A percentile compares a stretch with the other conserved stretches of the same genome.
phyloP scores from a whole-genome alignment of 2,329 filamentous ascomycete genomes.

The Grosmannia clavigera region DNA sequence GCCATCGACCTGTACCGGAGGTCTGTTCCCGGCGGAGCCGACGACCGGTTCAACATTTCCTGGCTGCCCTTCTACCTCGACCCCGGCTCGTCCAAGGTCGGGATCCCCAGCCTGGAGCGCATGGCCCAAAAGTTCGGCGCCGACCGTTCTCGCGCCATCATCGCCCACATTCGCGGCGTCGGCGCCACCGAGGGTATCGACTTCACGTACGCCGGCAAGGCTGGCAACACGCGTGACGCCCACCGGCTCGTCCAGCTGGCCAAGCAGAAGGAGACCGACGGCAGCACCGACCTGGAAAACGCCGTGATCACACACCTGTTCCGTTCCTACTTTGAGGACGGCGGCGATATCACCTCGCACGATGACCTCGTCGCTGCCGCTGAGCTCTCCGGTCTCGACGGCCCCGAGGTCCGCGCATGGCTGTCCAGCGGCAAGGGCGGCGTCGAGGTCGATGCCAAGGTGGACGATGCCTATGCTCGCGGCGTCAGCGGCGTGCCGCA shows the following conservation, averaged over 20 bases:
- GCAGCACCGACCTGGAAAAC: constrained; percentile 13
- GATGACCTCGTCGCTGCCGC: constrained; percentile 40
- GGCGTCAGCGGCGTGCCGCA: constrained; percentile 58
- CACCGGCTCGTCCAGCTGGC: constrained; percentile 66
- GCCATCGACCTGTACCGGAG: constrained; percentile 57
- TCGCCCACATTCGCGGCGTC: constrained; percentile 32
- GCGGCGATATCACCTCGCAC: constrained; percentile 48
- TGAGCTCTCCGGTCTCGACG: constrained; percentile 39
- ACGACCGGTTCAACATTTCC: constrained; percentile 58
- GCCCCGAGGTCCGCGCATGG: constrained; percentile 39
- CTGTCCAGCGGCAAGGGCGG: constrained; percentile 42
- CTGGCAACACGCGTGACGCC: constrained; percentile 67
- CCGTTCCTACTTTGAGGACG: constrained; percentile 52
- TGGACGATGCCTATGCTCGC: constrained; percentile 35
- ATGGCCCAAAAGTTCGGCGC: constrained; percentile 55
- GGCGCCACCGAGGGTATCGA: constrained; percentile 57
- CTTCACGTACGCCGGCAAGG: constrained; percentile 59
- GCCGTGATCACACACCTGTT: constrained; percentile 51
- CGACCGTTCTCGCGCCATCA: constrained; percentile 28
- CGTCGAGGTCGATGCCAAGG: constrained; percentile 43
- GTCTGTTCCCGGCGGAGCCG: constrained; percentile 40
- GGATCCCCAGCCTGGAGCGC: constrained; percentile 34
- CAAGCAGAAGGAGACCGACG: constrained; percentile 26
- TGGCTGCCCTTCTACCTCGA: constrained; percentile 79
- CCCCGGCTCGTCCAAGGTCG: constrained; percentile 40